A percentile compares a stretch with the other conserved stretches of the same genome.
phyloP scores from a whole-genome alignment of 2,329 filamentous ascomycete species.

The Tolypocladium ovalisporum region DNA sequence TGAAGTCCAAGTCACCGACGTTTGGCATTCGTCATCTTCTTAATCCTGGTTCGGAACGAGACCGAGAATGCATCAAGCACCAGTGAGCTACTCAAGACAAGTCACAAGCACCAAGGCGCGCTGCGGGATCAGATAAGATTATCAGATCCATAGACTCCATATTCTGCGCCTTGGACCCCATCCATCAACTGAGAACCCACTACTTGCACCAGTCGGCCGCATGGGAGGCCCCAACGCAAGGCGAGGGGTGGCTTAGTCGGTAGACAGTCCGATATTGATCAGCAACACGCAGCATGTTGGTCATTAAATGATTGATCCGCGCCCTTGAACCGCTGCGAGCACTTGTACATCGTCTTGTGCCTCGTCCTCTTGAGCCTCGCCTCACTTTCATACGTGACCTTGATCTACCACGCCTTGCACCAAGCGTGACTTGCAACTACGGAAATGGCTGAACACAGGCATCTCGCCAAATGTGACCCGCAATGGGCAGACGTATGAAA shows the following conservation, averaged over 20 bases:
- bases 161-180: neutral
- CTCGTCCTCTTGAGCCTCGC: neutral
- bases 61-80: neutral
- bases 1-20: too few relatives aligned
- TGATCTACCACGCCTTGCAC: neutral
- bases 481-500: conserved; percentile 6
- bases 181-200: neutral
- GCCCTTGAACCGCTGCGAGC: neutral
- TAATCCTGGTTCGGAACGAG: too few relatives aligned
- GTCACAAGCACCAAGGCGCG: neutral
- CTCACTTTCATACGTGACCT: neutral
- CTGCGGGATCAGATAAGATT: neutral
- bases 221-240: neutral
- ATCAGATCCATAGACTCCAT: neutral
- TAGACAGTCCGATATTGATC: neutral
- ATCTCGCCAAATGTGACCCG: conserved; percentile 5
- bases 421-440: neutral
- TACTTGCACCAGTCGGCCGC: neutral
- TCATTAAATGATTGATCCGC: neutral
- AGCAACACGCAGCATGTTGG: neutral
- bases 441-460: conserved; percentile 6
- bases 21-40: too few relatives aligned
- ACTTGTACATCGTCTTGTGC: neutral
- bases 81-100: neutral
- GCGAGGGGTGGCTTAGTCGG: neutral